Conservation (phyloP, 495 filamentous ascomycete species). For the Neurospora sp. region DNA sequence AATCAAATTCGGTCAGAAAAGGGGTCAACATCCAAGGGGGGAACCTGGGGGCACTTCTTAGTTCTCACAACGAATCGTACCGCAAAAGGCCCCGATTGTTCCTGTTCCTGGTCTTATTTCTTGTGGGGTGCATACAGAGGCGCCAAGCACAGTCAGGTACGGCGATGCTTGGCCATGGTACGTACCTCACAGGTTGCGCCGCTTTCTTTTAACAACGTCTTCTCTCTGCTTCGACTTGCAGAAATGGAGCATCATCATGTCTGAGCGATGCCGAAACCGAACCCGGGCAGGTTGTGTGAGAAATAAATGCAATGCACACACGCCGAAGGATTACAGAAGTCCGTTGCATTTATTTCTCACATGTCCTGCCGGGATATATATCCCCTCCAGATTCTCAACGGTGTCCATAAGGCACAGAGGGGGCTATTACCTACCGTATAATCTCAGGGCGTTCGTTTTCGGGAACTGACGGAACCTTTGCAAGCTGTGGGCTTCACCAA, state of each 20-base stretch:
- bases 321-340: too few relatives aligned
- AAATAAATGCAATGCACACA: too few relatives aligned
- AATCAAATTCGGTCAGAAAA: not conserved
- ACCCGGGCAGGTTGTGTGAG: not conserved
- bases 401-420: not conserved
- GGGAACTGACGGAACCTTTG: too few relatives aligned
- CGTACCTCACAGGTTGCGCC: not conserved
- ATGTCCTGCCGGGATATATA: too few relatives aligned
- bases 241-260: not conserved
- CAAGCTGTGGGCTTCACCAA: too few relatives aligned
- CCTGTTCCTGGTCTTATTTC: not conserved
- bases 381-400: not conserved
- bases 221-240: not conserved
- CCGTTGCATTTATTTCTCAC: too few relatives aligned
- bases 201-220: not conserved
- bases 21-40: not conserved
- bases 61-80: not conserved
- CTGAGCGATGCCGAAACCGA: not conserved
- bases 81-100: not conserved
- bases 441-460: too few relatives aligned
- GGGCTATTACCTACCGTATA: not conserved
- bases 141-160: not conserved
- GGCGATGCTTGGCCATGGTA: not conserved
- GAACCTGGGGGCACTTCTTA: not conserved
- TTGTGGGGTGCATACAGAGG: not conserved